phyloP scores from a whole-genome alignment of 2,329 filamentous ascomycete genomes.

The Ophiocordyceps polyrhachis-furcata region DNA sequence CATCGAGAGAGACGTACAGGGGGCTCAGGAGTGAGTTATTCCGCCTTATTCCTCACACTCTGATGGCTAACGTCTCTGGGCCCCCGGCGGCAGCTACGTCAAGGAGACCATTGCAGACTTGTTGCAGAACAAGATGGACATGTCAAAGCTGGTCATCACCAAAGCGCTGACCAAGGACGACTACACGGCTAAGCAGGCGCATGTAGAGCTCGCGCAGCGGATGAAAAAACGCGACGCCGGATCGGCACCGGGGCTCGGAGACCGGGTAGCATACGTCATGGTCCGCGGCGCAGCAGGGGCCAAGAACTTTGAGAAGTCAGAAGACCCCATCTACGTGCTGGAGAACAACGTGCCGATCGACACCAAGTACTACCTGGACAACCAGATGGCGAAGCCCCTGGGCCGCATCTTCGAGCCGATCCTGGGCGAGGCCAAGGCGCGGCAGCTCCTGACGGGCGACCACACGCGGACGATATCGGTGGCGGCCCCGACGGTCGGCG shows the following conservation, averaged over 20 bases:
- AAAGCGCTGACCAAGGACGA: conserved; percentile 85
- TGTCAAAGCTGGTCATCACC: conserved; percentile 98
- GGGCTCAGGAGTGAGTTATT: conserved; percentile 69
- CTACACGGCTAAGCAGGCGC: conserved; percentile 84
- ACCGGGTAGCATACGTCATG: conserved; percentile 97
- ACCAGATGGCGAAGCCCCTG: conserved; percentile 89
- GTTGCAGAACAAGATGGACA: conserved; percentile 92
- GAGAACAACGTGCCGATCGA: conserved; percentile 97
- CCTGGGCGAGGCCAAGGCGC: conserved; percentile 78
- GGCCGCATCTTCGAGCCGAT: conserved; percentile 96
- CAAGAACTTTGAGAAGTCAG: conserved; percentile 93
- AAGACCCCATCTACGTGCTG: conserved; percentile 91
- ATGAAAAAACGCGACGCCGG: conserved; percentile 96
- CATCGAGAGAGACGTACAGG: conserved; percentile 78
- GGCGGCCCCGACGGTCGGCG: conserved; percentile 76
- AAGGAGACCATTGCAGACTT: conserved; percentile 91
- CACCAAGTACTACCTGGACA: conserved; percentile 96
- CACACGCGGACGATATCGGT: conserved; percentile 92
- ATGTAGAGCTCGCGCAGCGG: conserved; percentile 83
- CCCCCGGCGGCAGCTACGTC: conserved; percentile 52
- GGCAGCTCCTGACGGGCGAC: conserved; percentile 70
- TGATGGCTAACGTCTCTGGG: conserved; percentile 16
- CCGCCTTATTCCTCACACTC: not conserved
- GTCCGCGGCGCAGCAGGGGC: conserved; percentile 74
- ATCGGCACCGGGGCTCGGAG: conserved; percentile 78